Evolutionary conservation across 116 monocot genomes (phyloP).

Genomic region (Zostera marina): DNA sequence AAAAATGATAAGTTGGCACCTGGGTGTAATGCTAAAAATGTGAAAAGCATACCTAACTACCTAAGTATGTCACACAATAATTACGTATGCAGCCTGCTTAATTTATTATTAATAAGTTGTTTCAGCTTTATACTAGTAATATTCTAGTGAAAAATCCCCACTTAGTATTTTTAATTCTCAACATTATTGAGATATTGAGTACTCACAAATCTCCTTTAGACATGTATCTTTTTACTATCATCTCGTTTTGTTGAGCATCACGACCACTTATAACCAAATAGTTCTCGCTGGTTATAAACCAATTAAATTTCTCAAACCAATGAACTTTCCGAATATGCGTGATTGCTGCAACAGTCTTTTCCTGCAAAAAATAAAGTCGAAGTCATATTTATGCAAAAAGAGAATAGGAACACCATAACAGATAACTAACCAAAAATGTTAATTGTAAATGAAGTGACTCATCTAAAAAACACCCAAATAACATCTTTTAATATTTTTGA

Average conservation of each 20-base stretch:
- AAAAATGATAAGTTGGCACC: no score
- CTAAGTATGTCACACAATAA: no score
- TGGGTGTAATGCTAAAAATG: no score
- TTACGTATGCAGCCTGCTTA: no score
- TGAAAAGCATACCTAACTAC: no score
- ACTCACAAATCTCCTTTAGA: constrained; percentile 99
- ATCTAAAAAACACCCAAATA: not conserved
- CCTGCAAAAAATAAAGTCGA: constrained; percentile 30
- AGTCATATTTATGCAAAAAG: not conserved
- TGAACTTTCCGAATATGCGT: constrained; percentile 97
- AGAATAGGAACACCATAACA: not conserved
- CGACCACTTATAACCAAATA: constrained; percentile 98
- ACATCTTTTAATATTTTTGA: no score
- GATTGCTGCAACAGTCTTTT: constrained; percentile 96
- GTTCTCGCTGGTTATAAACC: constrained; percentile 99
- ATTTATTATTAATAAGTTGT: no score
- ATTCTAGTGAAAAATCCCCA: no score
- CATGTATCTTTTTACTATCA: constrained; percentile 98
- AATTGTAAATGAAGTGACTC: not conserved
- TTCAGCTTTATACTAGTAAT: no score
- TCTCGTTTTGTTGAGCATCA: constrained; percentile 99
- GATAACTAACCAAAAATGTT: not conserved
- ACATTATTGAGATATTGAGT: not conserved
- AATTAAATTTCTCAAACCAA: constrained; percentile 99
- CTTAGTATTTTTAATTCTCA: no score